Conservation (phyloP, 2,329 filamentous ascomycete genomes). For the Colletotrichum acutatum region DNA sequence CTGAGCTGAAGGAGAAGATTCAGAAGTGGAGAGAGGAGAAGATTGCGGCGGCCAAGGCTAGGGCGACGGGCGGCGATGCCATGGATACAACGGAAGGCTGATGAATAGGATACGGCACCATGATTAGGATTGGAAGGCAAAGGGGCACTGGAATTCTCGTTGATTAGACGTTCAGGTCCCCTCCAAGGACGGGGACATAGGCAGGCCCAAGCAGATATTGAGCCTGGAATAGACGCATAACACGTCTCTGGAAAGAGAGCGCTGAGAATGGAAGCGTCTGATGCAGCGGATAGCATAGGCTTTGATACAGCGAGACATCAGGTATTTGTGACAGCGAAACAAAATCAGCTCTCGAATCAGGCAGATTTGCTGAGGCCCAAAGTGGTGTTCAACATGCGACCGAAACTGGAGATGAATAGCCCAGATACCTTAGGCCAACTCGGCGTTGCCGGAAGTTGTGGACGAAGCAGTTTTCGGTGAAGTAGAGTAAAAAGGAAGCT, state of each 20-base stretch:
- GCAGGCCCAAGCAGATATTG: neutral
- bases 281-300: neutral
- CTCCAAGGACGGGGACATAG: neutral
- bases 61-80: slow-evolving; percentile 44
- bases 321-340: slow-evolving; percentile 18
- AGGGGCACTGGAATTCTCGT: neutral
- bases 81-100: slow-evolving; percentile 58
- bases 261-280: neutral
- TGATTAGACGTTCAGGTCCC: neutral
- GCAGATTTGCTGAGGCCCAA: neutral
- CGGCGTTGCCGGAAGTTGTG: neutral
- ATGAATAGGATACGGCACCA: slow-evolving; percentile 2
- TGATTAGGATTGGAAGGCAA: neutral
- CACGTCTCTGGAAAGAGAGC: neutral
- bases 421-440: neutral
- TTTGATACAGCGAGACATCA: neutral
- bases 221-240: slow-evolving; percentile 5
- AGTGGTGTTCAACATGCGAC: neutral
- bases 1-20: slow-evolving; percentile 61
- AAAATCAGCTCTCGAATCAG: no score
- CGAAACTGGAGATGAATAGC: neutral
- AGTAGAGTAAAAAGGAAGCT: neutral
- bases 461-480: neutral
- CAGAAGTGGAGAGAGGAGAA: slow-evolving; percentile 64
- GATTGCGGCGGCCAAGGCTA: slow-evolving; percentile 55